Evolutionary conservation across 495 filamentous ascomycete species (phyloP).

Genomic region (Podospora anserina): DNA sequence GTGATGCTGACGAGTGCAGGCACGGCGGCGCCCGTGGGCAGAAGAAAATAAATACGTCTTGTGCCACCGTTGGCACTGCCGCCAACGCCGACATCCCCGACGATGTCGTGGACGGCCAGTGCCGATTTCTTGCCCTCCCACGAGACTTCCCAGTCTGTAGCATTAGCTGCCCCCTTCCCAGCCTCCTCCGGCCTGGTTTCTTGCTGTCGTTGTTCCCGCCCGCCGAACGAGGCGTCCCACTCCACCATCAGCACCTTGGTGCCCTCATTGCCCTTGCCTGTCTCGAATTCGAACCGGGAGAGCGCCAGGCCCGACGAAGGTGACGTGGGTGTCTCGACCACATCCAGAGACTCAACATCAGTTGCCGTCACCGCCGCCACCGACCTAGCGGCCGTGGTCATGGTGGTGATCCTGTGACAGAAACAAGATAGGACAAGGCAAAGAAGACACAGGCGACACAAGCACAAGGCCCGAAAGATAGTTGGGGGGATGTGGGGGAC

Average conservation of each 20-base stretch:
- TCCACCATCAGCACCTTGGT: constrained; percentile 85
- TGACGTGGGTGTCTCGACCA: constrained; percentile 41
- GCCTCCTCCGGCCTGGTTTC: not conserved
- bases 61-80: constrained; percentile 28
- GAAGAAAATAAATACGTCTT: constrained; percentile 70
- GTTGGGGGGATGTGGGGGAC: not conserved
- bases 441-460: not conserved
- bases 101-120: constrained; percentile 59
- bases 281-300: constrained; percentile 82
- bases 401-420: constrained; percentile 8
- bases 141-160: constrained; percentile 65
- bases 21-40: constrained; percentile 62
- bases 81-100: constrained; percentile 40
- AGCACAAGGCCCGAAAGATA: not conserved
- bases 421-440: not conserved
- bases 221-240: constrained; percentile 61
- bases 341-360: constrained; percentile 18
- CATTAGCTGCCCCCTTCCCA: not conserved
- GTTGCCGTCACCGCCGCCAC: constrained; percentile 16
- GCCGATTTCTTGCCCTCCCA: constrained; percentile 72
- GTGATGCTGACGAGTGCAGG: constrained; percentile 65
- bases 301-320: constrained; percentile 50
- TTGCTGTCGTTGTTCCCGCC: not conserved
- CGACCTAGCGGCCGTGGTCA: constrained; percentile 23
- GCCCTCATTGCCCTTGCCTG: constrained; percentile 70